Evolutionary conservation across 495 filamentous ascomycete species (phyloP).

Genomic region (Aspergillus cavernicola): DNA sequence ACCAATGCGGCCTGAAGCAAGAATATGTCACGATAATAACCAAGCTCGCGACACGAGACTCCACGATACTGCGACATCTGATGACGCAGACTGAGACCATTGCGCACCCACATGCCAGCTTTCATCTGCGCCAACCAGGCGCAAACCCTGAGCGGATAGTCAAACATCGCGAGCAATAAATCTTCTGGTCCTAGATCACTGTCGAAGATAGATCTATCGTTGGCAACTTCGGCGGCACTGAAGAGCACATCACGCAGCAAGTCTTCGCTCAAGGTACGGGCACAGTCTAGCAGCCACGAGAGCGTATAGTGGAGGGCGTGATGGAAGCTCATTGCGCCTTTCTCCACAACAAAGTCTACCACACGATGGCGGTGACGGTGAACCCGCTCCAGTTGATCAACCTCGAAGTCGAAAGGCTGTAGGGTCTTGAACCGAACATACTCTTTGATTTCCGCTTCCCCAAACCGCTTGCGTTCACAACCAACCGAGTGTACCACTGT

Average conservation of each 20-base stretch:
- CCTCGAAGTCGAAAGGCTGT: conserved; percentile 75
- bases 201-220: conserved; percentile 27
- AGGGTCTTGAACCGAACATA: conserved; percentile 76
- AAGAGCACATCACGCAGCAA: conserved; percentile 62
- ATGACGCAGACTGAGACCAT: conserved; percentile 90
- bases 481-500: conserved; percentile 84
- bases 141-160: conserved; percentile 88
- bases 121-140: conserved; percentile 98
- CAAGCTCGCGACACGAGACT: conserved; percentile 81
- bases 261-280: conserved; percentile 65
- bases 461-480: conserved; percentile 80
- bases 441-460: conserved; percentile 82
- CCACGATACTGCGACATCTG: conserved; percentile 91
- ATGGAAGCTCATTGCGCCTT: conserved; percentile 92
- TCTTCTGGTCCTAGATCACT: conserved; percentile 55
- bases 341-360: conserved; percentile 82
- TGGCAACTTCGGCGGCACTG: conserved; percentile 46
- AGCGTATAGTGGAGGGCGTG: conserved; percentile 94
- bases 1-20: conserved; percentile 88
- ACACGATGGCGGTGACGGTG: conserved; percentile 53
- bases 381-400: conserved; percentile 36
- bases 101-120: conserved; percentile 96
- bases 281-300: conserved; percentile 95
- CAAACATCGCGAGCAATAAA: conserved; percentile 81
- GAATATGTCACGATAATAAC: conserved; percentile 93